Evolutionary conservation across 768 basidiomycete species (phyloP), one percentile per base, ranked within the genome.

Genomic region (Leccinum olivaceopallidum): DNA sequence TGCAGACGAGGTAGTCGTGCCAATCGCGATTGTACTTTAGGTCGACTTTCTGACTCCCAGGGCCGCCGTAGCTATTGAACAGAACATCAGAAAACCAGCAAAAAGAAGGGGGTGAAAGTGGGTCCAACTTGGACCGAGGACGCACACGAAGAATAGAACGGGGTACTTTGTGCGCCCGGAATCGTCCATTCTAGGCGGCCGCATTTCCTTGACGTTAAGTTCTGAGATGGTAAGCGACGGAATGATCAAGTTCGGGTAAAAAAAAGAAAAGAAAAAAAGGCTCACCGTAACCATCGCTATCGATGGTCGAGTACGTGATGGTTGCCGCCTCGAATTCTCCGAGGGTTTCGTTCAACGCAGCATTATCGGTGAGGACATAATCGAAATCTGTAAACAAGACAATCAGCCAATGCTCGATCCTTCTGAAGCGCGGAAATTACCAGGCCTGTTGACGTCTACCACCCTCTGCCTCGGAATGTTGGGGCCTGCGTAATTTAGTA

Each of bases 161-260:
- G 97, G 92, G 69, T 99, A 98, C 73, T 96, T 95, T 9, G 90
- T 93, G 49, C 92, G 86, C n/a, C 97, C 97, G 22, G 93, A 89
- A 67, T 91, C 88, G 67, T 99, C 97, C 87, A 98, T 91, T 60
- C 84, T 81, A 5, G 94, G 94, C 18, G 97, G 97, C 16, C 93
- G 85, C 65, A 96, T 83, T 77, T 98, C 95, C 69, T 90, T 82
- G 58, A 92, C 90, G 73, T 97, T 97, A 58, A 98, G 78, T 68
- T 93, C 94, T 95, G 66, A 39, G 61, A 59, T 53, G 55, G 58
- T 68, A 61, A 73, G 64, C 63, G 63, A 65, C 58, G 53, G 50
- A 54, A 53, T 51, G 56, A 51, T 49, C 32, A 52, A 58, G 61
- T 62, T 66, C 67, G 60, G 44, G 44, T 47, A 47, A 42, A n/a